Base-by-base conservation (phyloP, 2,329 filamentous ascomycete species). In the Curvularia hawaiiensis region DNA sequence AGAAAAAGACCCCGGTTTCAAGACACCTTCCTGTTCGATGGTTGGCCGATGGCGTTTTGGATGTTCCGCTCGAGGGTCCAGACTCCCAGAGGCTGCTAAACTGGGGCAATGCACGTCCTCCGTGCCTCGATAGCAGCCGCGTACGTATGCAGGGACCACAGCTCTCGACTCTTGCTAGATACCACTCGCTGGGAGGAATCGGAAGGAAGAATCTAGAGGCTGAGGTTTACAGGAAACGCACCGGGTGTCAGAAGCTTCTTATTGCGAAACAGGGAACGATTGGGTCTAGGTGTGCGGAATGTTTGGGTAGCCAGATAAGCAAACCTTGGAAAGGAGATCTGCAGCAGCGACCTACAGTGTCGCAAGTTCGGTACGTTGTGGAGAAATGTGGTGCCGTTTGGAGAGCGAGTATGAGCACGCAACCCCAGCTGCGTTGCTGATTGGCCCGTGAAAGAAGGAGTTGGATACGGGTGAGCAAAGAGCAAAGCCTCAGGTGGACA, bases 21-120 rank as follows among this genome's bases (percentile, higher is more conserved):
- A 59, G n/a, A 54, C 52, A 56, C 62, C 62, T 64, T 64, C 62
- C 60, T 43, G 57, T 59, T 63, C 56, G 46, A 63, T 51, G 50
- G 51, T 56, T 45, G 53, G 35, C 43, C 45, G 24, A 35, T 49
- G 40, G 49, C 52, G 62, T 60, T 58, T 57, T 61, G 43, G 35
- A 20, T 18, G 50, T 28, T 26, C 39, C 22, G 47, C 46, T 39
- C 14, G 30, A 50, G 22, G 50, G 59, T 62, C 62, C 60, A 63
- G 60, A 62, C 55, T 64, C 47, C 38, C 46, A 50, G 40, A 45
- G 30, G 33, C 49, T 40, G 45, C 47, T 56, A 58, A 52, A 50
- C 52, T 44, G 47, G 52, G 46, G 41, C 52, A 38, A 51, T 56
- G 50, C 44, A 57, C 54, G 38, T 49, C 50, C 24, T 41, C 54